These are phyloP conservation scores for Aureobasidium subglaciale DNA, from an alignment of 2,329 filamentous ascomycete genomes.

Conservation along the genomic window DNA sequence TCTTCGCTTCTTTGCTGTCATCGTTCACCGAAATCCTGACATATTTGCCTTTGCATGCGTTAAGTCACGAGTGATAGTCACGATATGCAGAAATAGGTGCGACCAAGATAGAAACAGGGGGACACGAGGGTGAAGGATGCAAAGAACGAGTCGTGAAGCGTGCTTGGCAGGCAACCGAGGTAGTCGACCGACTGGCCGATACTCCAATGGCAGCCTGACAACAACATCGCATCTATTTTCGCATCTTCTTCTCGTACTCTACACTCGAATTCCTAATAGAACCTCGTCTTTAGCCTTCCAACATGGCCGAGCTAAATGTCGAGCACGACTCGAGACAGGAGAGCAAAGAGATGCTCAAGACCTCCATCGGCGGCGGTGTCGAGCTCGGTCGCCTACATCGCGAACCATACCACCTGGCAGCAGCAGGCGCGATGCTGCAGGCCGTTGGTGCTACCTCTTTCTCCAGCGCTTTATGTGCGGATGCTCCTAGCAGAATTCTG, in stretches of 20 bases:
- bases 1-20: not conserved
- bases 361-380: not conserved
- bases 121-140: not conserved
- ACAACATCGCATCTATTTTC: not conserved
- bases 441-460: not conserved
- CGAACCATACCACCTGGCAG: not conserved
- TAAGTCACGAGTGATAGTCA: not conserved
- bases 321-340: not conserved
- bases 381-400: not conserved
- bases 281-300: not conserved
- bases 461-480: not conserved
- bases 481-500: not conserved
- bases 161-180: constrained; percentile 1
- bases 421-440: not conserved
- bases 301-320: not conserved
- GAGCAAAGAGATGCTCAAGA: not conserved
- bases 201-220: not conserved
- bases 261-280: too few species aligned
- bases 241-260: too few species aligned
- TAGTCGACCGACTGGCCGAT: not conserved
- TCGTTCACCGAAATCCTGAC: not conserved
- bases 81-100: not conserved
- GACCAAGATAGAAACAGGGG: not conserved
- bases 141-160: not conserved
- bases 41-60: not conserved